Evolutionary conservation across 768 basidiomycete species (phyloP).

Genomic region (Agaricus subrufescens): DNA sequence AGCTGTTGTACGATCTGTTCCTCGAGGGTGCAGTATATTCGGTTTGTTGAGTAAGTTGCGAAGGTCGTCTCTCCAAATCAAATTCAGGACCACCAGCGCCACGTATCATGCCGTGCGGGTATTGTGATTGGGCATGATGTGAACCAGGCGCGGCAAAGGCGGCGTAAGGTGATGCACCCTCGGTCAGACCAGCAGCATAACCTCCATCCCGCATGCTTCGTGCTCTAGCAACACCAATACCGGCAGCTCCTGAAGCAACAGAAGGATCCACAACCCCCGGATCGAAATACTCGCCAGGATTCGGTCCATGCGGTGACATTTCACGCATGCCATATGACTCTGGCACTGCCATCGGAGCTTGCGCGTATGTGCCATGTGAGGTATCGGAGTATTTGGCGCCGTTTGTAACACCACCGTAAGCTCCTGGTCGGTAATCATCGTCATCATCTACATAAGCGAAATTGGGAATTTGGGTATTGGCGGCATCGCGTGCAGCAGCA

Average conservation of each 20-base stretch:
- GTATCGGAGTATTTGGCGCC: slow-evolving; percentile 37
- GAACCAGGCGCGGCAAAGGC: slow-evolving; percentile 28
- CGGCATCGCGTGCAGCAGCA: slow-evolving; percentile 65
- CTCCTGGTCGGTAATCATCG: slow-evolving; percentile 27
- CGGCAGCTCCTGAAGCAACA: slow-evolving; percentile 25
- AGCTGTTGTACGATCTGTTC: slow-evolving; percentile 2
- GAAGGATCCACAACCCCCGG: slow-evolving; percentile 10
- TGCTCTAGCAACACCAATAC: slow-evolving; percentile 38
- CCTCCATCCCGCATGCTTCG: slow-evolving; percentile 27
- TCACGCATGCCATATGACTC: slow-evolving; percentile 54
- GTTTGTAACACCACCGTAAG: slow-evolving; percentile 12
- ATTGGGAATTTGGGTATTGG: slow-evolving; percentile 40
- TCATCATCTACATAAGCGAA: slow-evolving; percentile 52
- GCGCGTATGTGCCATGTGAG: slow-evolving; percentile 53
- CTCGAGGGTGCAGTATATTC: slow-evolving; percentile 4
- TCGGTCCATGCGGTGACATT: slow-evolving; percentile 16
- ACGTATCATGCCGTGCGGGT: slow-evolving; percentile 8
- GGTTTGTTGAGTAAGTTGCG: slow-evolving; percentile 2
- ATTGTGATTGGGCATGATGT: slow-evolving; percentile 9
- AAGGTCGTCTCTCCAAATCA: background rate
- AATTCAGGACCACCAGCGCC: slow-evolving; percentile 6
- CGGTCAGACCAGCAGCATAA: slow-evolving; percentile 29
- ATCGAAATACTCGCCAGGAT: slow-evolving; percentile 29
- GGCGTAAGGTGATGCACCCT: slow-evolving; percentile 33
- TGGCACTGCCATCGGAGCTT: slow-evolving; percentile 34